Evolutionary conservation across 768 basidiomycete genomes (phyloP).

Genomic region (Pleurotus pulmonarius): DNA sequence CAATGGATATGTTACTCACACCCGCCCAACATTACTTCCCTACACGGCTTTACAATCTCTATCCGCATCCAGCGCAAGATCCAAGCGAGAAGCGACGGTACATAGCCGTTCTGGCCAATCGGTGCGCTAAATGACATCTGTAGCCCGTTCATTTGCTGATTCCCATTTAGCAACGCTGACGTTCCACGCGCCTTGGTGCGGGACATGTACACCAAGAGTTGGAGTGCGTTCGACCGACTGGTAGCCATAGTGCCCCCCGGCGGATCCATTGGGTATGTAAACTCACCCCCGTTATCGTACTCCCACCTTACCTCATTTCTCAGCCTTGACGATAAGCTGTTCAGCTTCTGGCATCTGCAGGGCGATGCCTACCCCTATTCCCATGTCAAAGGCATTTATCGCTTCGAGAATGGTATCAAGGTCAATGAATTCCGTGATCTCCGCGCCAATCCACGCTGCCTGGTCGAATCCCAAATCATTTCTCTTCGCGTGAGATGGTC

Average conservation of each 20-base stretch:
- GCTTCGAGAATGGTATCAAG: slow-evolving; percentile 86
- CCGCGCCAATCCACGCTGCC: slow-evolving; percentile 83
- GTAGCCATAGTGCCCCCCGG: slow-evolving; percentile 90
- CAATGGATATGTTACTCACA: slow-evolving; percentile 74
- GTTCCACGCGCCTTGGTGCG: slow-evolving; percentile 80
- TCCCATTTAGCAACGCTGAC: slow-evolving; percentile 64
- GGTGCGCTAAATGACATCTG: slow-evolving; percentile 31
- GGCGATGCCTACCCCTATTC: slow-evolving; percentile 72
- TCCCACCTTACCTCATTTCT: not conserved
- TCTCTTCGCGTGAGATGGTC: slow-evolving; percentile 84
- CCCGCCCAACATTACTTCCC: slow-evolving; percentile 74
- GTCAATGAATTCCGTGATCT: slow-evolving; percentile 87
- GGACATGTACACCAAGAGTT: slow-evolving; percentile 91
- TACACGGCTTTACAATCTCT: slow-evolving; percentile 69
- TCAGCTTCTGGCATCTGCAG: slow-evolving; percentile 86
- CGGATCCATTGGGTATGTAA: slow-evolving; percentile 72
- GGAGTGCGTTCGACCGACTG: slow-evolving; percentile 87
- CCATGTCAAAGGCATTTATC: slow-evolving; percentile 80
- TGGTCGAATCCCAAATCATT: slow-evolving; percentile 78
- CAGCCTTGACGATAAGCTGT: slow-evolving; percentile 89
- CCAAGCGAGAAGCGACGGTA: slow-evolving; percentile 70
- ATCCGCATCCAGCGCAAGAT: slow-evolving; percentile 82
- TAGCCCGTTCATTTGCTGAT: slow-evolving; percentile 2
- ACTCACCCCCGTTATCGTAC: not conserved
- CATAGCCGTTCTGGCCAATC: slow-evolving; percentile 66